Conservation (phyloP, 768 basidiomycete species). For the Boletales sp. region DNA sequence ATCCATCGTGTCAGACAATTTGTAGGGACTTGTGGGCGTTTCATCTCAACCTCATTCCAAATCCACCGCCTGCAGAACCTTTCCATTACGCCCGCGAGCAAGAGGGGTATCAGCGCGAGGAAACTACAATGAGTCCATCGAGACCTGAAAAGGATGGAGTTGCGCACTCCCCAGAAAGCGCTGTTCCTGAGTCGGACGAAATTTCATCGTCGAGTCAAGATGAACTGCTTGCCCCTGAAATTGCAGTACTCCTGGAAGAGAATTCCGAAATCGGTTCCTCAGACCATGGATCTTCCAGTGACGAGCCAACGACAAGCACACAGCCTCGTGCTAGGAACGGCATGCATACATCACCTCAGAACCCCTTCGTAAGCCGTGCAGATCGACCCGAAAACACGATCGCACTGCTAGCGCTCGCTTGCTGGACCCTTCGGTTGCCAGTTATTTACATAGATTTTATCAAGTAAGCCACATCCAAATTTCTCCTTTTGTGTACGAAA, state of each 20-base stretch:
- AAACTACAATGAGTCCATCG: slow-evolving; percentile 1
- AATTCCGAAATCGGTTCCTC: slow-evolving; percentile 34
- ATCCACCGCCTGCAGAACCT: slow-evolving; percentile 60
- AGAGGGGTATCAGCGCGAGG: slow-evolving; percentile 13
- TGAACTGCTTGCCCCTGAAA: slow-evolving; percentile 31
- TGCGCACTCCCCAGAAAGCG: slow-evolving; percentile 6
- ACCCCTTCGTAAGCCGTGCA: slow-evolving; percentile 24
- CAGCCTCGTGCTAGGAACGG: slow-evolving; percentile 2
- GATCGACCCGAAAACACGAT: slow-evolving; percentile 50
- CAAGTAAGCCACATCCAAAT: slow-evolving; percentile 41
- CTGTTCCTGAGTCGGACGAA: slow-evolving; percentile 7
- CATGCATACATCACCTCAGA: slow-evolving; percentile 4
- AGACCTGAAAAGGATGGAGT: slow-evolving; percentile 17
- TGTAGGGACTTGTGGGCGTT: slow-evolving; percentile 83
- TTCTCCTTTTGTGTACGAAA: not conserved
- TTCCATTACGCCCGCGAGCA: slow-evolving; percentile 45
- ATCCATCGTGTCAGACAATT: slow-evolving; percentile 43
- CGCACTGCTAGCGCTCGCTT: slow-evolving; percentile 67
- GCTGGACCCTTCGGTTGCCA: slow-evolving; percentile 79
- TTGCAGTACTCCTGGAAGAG: slow-evolving; percentile 38
- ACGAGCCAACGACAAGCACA: slow-evolving; percentile 1
- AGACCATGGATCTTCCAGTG: slow-evolving; percentile 23
- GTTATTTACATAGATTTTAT: slow-evolving; percentile 73
- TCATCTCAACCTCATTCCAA: slow-evolving; percentile 59
- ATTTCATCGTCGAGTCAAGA: slow-evolving; percentile 18